phyloP scores from a whole-genome alignment of 148 eudicot genomes.

The Diospyros kaki region DNA sequence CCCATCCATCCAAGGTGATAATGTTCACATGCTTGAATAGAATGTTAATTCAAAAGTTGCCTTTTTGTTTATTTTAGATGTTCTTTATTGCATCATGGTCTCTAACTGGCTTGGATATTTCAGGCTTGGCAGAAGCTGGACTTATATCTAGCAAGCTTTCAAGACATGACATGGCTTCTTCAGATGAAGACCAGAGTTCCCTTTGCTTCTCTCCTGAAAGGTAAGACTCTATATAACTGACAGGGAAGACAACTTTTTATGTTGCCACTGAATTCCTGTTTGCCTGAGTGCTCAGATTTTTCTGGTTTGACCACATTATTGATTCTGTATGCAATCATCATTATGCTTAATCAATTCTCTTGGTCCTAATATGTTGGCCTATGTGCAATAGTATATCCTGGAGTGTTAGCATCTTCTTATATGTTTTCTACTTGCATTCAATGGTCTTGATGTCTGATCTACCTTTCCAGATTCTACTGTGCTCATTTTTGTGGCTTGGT shows the following conservation, averaged over 20 bases:
- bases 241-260: neutral
- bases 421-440: conserved; percentile 8
- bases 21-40: neutral
- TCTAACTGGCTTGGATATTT: conserved; percentile 17
- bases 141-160: conserved; percentile 97
- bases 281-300: neutral
- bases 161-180: conserved; percentile 61
- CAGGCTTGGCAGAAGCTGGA: conserved; percentile 99
- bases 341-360: conserved; percentile 2
- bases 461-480: neutral
- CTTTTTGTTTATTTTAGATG: conserved; percentile 10
- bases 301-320: neutral
- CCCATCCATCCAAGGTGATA: conserved; percentile 81
- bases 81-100: conserved; percentile 16
- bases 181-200: conserved; percentile 60
- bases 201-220: conserved; percentile 80
- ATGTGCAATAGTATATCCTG: neutral
- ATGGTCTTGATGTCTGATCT: neutral
- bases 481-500: neutral
- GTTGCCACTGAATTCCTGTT: neutral
- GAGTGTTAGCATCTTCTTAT: neutral
- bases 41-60: conserved; percentile 8
- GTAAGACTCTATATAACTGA: conserved; percentile 28
- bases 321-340: neutral
- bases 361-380: neutral